Conservation (phyloP, 495 filamentous ascomycete species). For the Friedmanniomyces endolithicus region DNA sequence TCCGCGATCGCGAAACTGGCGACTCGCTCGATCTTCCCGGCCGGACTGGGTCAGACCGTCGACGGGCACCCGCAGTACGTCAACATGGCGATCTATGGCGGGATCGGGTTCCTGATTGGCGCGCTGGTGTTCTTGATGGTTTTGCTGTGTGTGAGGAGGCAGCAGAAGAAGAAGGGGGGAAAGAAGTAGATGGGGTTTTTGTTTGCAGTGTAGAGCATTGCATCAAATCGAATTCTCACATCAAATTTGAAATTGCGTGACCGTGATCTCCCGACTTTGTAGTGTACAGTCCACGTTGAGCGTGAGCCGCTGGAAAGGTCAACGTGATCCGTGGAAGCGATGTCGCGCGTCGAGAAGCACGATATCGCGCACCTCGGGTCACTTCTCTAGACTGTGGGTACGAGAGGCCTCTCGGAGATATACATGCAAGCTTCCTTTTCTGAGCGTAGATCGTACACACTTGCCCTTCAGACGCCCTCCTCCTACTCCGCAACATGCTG, state of each 20-base stretch:
- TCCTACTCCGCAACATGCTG: neutral
- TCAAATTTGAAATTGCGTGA: too few species aligned
- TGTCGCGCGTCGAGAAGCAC: too few species aligned
- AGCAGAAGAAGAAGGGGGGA: neutral
- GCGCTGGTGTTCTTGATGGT: neutral
- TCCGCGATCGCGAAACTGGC: neutral
- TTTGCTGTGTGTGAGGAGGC: neutral
- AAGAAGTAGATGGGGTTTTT: neutral
- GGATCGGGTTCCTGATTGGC: neutral
- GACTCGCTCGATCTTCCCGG: neutral
- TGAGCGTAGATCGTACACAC: neutral
- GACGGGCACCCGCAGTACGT: neutral
- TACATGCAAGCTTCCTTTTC: too few species aligned
- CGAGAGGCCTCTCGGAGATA: too few species aligned
- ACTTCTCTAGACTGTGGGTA: too few species aligned
- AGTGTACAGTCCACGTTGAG: too few species aligned
- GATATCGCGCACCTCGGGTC: too few species aligned
- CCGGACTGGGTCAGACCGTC: neutral
- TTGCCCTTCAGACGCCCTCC: neutral
- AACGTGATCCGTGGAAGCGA: too few species aligned
- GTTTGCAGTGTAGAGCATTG: neutral
- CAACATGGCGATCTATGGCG: neutral
- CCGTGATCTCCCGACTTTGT: too few species aligned
- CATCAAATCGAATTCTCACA: neutral
- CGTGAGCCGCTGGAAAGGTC: too few species aligned